A percentile compares a stretch with the other conserved stretches of the same genome.
These are phyloP conservation scores for Suillus variegatus DNA, from an alignment of 768 basidiomycete species.

Conservation along the genomic window DNA sequence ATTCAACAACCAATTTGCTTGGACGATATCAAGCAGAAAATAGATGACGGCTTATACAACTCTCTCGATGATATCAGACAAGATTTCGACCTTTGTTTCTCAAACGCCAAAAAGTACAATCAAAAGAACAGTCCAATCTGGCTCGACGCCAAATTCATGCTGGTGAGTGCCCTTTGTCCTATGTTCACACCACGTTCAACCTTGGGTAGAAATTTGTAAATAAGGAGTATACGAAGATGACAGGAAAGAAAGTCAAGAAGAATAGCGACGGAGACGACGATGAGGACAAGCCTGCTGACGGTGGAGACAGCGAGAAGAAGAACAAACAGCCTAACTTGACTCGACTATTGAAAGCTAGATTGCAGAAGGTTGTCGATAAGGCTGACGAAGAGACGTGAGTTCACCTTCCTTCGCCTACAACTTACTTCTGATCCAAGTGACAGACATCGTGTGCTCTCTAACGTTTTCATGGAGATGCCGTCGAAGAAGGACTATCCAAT, in stretches of 20 bases:
- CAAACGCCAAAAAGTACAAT: slow-evolving; percentile 83
- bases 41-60: slow-evolving; percentile 60
- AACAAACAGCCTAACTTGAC: slow-evolving; percentile 63
- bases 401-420: neutral
- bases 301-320: slow-evolving; percentile 45
- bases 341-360: slow-evolving; percentile 63
- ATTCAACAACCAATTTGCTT: slow-evolving; percentile 85
- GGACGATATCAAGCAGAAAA: slow-evolving; percentile 83
- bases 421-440: neutral
- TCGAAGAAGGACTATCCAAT: slow-evolving; percentile 74
- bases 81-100: slow-evolving; percentile 78
- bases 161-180: slow-evolving; percentile 56
- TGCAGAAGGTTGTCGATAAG: slow-evolving; percentile 75
- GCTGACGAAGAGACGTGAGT: slow-evolving; percentile 66
- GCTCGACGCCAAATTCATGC: slow-evolving; percentile 75
- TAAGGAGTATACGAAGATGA: slow-evolving; percentile 48
- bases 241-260: slow-evolving; percentile 41
- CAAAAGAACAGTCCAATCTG: slow-evolving; percentile 77
- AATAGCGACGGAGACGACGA: slow-evolving; percentile 39
- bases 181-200: slow-evolving; percentile 5
- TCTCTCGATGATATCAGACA: slow-evolving; percentile 66
- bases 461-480: slow-evolving; percentile 84
- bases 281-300: slow-evolving; percentile 42
- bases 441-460: slow-evolving; percentile 71
- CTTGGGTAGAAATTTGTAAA: slow-evolving; percentile 44